Percentiles rank a stretch among this genome's conserved stretches.
Conservation (phyloP, 768 basidiomycete species). For the Phylloporus arenicola region DNA sequence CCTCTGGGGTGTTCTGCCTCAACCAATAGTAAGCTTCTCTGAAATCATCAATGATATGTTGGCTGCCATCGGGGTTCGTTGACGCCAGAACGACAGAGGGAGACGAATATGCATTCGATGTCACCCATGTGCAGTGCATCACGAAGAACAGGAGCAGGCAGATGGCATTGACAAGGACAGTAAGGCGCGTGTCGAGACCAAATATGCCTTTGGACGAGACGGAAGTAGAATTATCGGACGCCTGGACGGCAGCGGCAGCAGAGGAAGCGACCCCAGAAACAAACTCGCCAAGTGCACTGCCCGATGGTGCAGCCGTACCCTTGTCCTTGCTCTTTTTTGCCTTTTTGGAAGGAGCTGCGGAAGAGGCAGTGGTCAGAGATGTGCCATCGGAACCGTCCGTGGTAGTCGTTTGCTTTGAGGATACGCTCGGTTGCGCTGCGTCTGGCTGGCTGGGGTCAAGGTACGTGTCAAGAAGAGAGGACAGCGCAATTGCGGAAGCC, state of each 20-base stretch:
- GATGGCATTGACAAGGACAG: conserved; percentile 68
- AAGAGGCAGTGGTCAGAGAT: conserved; percentile 26
- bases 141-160: conserved; percentile 87
- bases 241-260: conserved; percentile 22
- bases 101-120: conserved; percentile 91
- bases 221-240: conserved; percentile 6
- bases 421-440: conserved; percentile 2
- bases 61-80: conserved; percentile 70
- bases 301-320: conserved; percentile 39
- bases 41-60: conserved; percentile 98
- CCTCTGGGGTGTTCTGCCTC: conserved; percentile 87
- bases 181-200: conserved; percentile 76
- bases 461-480: conserved; percentile 82
- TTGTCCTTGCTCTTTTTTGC: conserved; percentile 57
- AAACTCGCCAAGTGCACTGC: conserved; percentile 36
- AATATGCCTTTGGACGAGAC: conserved; percentile 57
- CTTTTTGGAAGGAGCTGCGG: conserved; percentile 30
- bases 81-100: conserved; percentile 95
- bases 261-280: conserved; percentile 37
- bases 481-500: conserved; percentile 84
- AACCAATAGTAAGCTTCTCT: conserved; percentile 99
- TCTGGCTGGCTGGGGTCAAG: conserved; percentile 78
- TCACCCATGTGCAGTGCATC: conserved; percentile 95
- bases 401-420: conserved; percentile 1
- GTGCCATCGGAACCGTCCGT: conserved; percentile 11